Evolutionary conservation across 2,329 filamentous ascomycete genomes (phyloP).

Genomic region (Rasamsonia emersonii): DNA sequence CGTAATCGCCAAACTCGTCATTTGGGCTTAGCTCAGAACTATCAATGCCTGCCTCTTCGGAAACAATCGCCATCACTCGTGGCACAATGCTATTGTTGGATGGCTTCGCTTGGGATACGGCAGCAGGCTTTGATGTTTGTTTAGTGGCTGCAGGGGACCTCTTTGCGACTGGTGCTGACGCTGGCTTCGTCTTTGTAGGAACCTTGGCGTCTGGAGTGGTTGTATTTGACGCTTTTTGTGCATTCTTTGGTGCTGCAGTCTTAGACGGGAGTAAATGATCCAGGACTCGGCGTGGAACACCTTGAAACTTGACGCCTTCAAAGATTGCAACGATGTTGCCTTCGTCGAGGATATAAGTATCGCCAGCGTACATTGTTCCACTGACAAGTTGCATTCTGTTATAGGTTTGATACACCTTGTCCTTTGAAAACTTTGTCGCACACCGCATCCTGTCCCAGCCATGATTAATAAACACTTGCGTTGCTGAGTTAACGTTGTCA

Average conservation of each 20-base stretch:
- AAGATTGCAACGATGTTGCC: slow-evolving; percentile 21
- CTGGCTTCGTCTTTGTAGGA: too few species aligned
- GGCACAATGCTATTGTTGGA: not conserved
- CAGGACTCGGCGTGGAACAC: slow-evolving; percentile 9
- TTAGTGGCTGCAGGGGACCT: not conserved
- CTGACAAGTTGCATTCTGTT: slow-evolving; percentile 20
- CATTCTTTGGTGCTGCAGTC: not conserved
- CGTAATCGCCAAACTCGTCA: too few species aligned
- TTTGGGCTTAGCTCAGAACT: too few species aligned
- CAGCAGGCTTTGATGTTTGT: not conserved
- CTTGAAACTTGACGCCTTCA: slow-evolving; percentile 18
- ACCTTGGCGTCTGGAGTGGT: too few species aligned
- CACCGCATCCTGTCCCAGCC: slow-evolving; percentile 26
- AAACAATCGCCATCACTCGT: slow-evolving; percentile 2
- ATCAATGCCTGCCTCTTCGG: too few species aligned
- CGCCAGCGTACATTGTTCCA: slow-evolving; percentile 16
- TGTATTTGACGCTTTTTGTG: not conserved
- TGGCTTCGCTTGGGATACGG: not conserved
- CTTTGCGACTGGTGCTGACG: not conserved
- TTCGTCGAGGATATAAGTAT: slow-evolving; percentile 22
- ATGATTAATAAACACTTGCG: slow-evolving; percentile 26
- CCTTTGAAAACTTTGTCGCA: slow-evolving; percentile 12
- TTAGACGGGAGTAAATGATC: slow-evolving; percentile 8
- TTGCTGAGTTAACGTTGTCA: slow-evolving; percentile 18
- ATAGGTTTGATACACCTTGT: slow-evolving; percentile 18